These are phyloP conservation scores for Fusarium dimerum DNA, from an alignment of 2,329 filamentous ascomycete genomes.

Conservation along the genomic window DNA sequence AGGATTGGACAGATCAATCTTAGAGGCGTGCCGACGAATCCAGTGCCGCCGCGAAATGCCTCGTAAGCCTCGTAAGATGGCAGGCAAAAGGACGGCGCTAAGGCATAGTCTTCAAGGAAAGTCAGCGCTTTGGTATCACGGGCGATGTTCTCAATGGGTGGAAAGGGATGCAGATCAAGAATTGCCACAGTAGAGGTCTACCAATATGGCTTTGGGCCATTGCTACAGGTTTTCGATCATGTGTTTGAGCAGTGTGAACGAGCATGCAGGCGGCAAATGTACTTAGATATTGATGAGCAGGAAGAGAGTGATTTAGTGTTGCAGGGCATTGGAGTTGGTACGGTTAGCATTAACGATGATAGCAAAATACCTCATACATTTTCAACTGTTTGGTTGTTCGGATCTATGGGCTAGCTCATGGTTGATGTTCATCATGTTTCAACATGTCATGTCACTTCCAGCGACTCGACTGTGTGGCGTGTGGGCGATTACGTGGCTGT, in stretches of 20 bases:
- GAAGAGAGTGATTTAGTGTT: background rate
- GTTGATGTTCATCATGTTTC: background rate
- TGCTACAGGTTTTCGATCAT: too few species aligned
- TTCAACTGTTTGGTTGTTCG: background rate
- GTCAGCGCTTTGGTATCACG: too few species aligned
- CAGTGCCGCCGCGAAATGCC: constrained; percentile 17
- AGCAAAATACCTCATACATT: background rate
- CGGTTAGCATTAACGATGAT: background rate
- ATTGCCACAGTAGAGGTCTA: background rate
- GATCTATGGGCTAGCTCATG: background rate
- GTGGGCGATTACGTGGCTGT: background rate
- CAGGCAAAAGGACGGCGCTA: background rate
- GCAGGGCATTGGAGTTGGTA: background rate
- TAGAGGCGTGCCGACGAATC: constrained; percentile 44
- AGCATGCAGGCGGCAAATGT: background rate
- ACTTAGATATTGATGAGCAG: background rate
- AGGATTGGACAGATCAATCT: constrained; percentile 82
- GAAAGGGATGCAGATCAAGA: background rate
- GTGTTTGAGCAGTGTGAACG: background rate
- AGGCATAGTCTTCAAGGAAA: background rate
- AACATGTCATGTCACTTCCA: background rate
- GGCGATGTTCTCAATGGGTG: background rate
- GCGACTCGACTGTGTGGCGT: background rate
- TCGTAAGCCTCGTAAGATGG: background rate
- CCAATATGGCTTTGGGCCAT: background rate